Evolutionary conservation across 140 eudicot genomes (phyloP).

Genomic region (Cichorium intybus): DNA sequence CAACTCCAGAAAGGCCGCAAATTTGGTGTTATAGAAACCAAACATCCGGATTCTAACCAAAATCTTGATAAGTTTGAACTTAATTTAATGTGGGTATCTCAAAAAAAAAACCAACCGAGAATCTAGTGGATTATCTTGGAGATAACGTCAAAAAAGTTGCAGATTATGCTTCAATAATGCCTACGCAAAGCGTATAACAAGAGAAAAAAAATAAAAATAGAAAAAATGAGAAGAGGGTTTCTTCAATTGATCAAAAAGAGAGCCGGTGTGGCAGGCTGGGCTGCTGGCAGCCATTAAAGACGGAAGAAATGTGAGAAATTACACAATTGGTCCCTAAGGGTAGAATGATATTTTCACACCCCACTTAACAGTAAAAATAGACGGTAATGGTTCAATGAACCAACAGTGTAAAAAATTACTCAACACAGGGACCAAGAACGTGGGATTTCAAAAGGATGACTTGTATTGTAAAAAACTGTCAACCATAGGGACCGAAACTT

Average conservation of each 20-base stretch:
- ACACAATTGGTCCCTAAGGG: no score
- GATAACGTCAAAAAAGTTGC: slow-evolving; percentile 11
- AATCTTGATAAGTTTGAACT: slow-evolving; percentile 4
- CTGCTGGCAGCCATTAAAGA: slow-evolving; percentile 55
- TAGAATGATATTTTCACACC: no score
- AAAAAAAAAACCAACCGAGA: background rate
- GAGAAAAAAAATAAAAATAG: background rate
- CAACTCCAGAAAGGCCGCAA: slow-evolving; percentile 17
- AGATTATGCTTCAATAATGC: slow-evolving; percentile 20
- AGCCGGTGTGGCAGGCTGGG: slow-evolving; percentile 38
- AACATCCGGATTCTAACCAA: slow-evolving; percentile 23
- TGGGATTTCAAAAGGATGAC: no score
- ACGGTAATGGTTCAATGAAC: no score
- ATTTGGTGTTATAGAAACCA: slow-evolving; percentile 20
- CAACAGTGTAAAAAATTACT: no score
- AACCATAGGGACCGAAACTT: no score
- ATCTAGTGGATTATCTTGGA: background rate
- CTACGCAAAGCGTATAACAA: slow-evolving; percentile 7
- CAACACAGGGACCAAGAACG: no score
- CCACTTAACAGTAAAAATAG: no score
- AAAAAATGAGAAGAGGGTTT: slow-evolving; percentile 15
- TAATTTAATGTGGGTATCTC: slow-evolving; percentile 13
- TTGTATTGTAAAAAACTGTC: no score
- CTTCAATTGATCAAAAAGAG: slow-evolving; percentile 41
- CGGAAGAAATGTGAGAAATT: slow-evolving; percentile 13